Evolutionary conservation across 306 rosid genomes (phyloP).

Genomic region (Vigna unguiculata): DNA sequence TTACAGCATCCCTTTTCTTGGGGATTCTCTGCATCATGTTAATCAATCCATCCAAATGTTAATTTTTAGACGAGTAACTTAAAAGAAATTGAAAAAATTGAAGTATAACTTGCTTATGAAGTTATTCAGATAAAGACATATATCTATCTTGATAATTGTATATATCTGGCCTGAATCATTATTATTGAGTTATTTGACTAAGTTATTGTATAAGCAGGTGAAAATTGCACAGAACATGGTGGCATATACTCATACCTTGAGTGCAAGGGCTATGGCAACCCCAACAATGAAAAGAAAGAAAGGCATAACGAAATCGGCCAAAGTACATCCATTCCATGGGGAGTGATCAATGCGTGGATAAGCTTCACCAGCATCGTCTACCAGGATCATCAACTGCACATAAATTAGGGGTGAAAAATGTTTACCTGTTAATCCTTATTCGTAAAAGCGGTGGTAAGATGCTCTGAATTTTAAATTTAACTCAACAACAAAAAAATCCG

Average conservation of each 20-base stretch:
- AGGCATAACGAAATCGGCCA: slow-evolving; percentile 93
- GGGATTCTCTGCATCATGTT: slow-evolving; percentile 63
- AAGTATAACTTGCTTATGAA: neutral
- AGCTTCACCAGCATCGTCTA: slow-evolving; percentile 86
- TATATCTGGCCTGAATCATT: no score
- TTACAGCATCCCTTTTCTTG: slow-evolving; percentile 52
- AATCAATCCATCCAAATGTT: neutral
- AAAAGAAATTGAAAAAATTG: neutral
- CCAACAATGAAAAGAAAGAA: slow-evolving; percentile 96
- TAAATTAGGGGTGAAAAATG: neutral
- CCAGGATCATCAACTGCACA: slow-evolving; percentile 78
- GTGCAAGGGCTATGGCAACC: slow-evolving; percentile 87
- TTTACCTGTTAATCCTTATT: neutral
- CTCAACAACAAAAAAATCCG: no score
- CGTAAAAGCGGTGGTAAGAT: no score
- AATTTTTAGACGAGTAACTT: neutral
- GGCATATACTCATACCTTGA: slow-evolving; percentile 55
- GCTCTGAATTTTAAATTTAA: no score
- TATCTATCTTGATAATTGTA: no score
- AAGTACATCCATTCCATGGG: slow-evolving; percentile 94
- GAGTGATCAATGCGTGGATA: slow-evolving; percentile 88
- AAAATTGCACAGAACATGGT: neutral
- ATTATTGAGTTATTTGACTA: no score
- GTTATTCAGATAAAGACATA: neutral
- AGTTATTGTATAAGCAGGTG: neutral